phyloP scores from a whole-genome alignment of 805 yeast species.

The Teunomyces kruisii region DNA sequence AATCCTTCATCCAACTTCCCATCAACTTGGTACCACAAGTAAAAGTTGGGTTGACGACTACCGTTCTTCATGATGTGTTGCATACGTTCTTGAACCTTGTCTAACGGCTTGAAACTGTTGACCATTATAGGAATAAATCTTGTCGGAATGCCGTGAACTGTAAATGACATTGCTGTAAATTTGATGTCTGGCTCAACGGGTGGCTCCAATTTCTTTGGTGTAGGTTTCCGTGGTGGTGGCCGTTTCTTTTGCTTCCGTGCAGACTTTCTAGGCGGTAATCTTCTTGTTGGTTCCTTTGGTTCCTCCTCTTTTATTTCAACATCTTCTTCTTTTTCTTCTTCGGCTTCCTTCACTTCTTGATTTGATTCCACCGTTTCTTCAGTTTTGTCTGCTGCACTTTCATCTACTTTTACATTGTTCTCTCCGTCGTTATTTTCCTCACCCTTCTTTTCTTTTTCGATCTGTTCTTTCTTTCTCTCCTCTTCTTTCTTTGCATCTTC shows the following conservation, averaged over 20 bases:
- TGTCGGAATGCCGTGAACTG: slow-evolving; percentile 62
- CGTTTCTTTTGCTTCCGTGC: slow-evolving; percentile 12
- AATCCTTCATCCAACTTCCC: slow-evolving; percentile 66
- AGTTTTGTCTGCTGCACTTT: slow-evolving; percentile 13
- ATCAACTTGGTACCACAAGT: slow-evolving; percentile 83
- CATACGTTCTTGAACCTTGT: slow-evolving; percentile 63
- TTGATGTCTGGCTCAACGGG: slow-evolving; percentile 46
- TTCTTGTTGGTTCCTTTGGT: slow-evolving; percentile 5
- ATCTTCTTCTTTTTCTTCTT: slow-evolving; percentile 8
- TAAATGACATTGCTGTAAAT: slow-evolving; percentile 65
- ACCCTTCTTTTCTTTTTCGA: slow-evolving; percentile 25
- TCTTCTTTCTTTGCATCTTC: slow-evolving; percentile 16
- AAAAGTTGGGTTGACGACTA: slow-evolving; percentile 55
- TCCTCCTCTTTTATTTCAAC: neutral
- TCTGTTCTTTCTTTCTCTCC: slow-evolving; percentile 21
- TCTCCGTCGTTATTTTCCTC: slow-evolving; percentile 15
- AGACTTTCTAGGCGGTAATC: slow-evolving; percentile 9
- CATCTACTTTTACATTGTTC: slow-evolving; percentile 10
- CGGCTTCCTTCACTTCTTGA: slow-evolving; percentile 8
- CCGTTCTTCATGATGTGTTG: slow-evolving; percentile 58
- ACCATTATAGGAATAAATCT: slow-evolving; percentile 62
- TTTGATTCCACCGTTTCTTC: slow-evolving; percentile 3
- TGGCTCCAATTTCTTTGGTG: slow-evolving; percentile 21
- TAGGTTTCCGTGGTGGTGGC: slow-evolving; percentile 12
- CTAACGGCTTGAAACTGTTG: slow-evolving; percentile 61